Evolutionary conservation across 164 flowering plant species (phyloP).

Genomic region (Cinnamomum micranthum): DNA sequence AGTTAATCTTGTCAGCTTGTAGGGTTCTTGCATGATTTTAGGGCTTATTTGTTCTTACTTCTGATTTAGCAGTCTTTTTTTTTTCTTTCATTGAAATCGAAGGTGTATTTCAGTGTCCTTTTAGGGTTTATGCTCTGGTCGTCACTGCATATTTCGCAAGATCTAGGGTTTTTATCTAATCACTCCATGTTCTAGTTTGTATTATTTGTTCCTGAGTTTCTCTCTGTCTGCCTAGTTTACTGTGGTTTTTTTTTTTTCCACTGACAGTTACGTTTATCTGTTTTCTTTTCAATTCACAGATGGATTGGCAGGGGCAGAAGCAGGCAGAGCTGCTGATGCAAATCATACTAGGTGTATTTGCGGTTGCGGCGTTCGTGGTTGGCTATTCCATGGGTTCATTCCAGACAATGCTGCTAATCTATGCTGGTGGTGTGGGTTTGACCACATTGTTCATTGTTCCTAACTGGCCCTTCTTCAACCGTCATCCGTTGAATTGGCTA

Average conservation of each 20-base stretch:
- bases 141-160: background rate
- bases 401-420: conserved; percentile 59
- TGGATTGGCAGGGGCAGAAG: conserved; percentile 99
- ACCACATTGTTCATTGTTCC: conserved; percentile 75
- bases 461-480: conserved; percentile 89
- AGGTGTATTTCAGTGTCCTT: background rate
- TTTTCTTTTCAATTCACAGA: conserved; percentile 19
- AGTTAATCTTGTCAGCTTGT: too few relatives aligned
- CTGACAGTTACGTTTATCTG: background rate
- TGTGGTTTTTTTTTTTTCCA: too few relatives aligned
- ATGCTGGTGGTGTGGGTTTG: conserved; percentile 68
- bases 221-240: background rate
- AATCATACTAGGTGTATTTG: conserved; percentile 59
- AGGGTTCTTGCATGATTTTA: too few relatives aligned
- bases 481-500: conserved; percentile 81
- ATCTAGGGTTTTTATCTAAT: background rate
- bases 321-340: conserved; percentile 89
- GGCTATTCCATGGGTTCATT: conserved; percentile 70
- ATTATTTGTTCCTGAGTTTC: background rate
- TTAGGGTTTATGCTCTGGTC: background rate
- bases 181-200: background rate
- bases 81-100: too few relatives aligned
- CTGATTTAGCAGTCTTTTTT: too few relatives aligned
- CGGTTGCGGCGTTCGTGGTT: conserved; percentile 47
- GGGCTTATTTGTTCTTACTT: too few relatives aligned